Percentiles rank a stretch among this genome's conserved stretches.
phyloP scores from a whole-genome alignment of 2,329 filamentous ascomycete genomes.

The Sclerotinia nivalis region DNA sequence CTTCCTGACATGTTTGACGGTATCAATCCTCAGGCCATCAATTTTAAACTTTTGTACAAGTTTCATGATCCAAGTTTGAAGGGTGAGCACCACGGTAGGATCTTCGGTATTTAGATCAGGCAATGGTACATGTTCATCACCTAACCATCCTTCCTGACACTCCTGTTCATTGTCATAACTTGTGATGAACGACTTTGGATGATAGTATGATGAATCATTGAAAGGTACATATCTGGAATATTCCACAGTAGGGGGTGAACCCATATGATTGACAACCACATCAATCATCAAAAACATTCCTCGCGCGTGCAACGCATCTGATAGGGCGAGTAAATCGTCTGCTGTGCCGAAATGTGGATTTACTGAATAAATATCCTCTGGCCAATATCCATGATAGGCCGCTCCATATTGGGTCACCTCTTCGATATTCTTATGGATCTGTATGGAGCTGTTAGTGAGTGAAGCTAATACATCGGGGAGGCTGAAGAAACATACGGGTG shows the following conservation, averaged over 20 bases:
- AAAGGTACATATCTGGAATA: conserved; percentile 29
- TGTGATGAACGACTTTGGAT: conserved; percentile 36
- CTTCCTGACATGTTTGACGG: conserved; percentile 48
- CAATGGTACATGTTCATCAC: conserved; percentile 10
- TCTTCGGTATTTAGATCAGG: conserved; percentile 31
- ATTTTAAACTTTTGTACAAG: conserved; percentile 48
- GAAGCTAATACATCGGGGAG: background rate
- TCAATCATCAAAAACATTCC: conserved; percentile 52
- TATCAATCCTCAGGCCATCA: conserved; percentile 52
- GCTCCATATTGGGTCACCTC: conserved; percentile 43
- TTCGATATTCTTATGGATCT: conserved; percentile 34
- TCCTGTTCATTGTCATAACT: conserved; percentile 19
- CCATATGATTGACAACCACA: conserved; percentile 44
- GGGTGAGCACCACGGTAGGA: conserved; percentile 42
- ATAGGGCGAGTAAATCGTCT: conserved; percentile 58
- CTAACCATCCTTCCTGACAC: conserved; percentile 23
- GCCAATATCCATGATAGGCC: conserved; percentile 49
- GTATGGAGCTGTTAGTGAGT: background rate
- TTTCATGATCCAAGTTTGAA: conserved; percentile 41
- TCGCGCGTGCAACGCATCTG: conserved; percentile 55
- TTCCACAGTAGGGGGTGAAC: conserved; percentile 16
- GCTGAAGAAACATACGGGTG: conserved; percentile 12
- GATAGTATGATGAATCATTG: conserved; percentile 42
- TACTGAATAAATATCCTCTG: conserved; percentile 49
- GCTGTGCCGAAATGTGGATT: conserved; percentile 61